Evolutionary conservation across 108 stramenopile species (phyloP).

Genomic region (Cyclotella kingstonii): DNA sequence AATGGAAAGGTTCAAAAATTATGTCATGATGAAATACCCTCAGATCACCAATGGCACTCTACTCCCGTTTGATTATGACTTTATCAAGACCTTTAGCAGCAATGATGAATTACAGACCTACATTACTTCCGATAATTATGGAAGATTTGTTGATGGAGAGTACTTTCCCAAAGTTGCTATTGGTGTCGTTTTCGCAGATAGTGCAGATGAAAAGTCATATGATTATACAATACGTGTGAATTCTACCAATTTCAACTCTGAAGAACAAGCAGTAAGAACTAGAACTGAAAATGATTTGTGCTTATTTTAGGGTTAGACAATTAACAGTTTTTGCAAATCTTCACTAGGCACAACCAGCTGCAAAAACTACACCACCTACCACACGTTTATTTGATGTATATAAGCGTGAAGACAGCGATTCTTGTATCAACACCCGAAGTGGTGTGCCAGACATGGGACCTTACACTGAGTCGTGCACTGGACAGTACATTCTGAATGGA

Average conservation of each 20-base stretch:
- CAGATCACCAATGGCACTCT: slow-evolving; percentile 36
- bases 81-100: slow-evolving; percentile 60
- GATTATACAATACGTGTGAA: slow-evolving; percentile 66
- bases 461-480: slow-evolving; percentile 53
- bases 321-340: no score
- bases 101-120: slow-evolving; percentile 53
- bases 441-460: slow-evolving; percentile 46
- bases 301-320: background rate
- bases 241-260: slow-evolving; percentile 70
- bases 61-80: slow-evolving; percentile 59
- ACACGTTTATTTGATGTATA: slow-evolving; percentile 47
- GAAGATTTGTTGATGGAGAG: slow-evolving; percentile 25
- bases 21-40: slow-evolving; percentile 52
- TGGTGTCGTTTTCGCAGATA: slow-evolving; percentile 58
- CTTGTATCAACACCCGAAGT: slow-evolving; percentile 45
- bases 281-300: background rate
- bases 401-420: slow-evolving; percentile 42
- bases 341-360: slow-evolving; percentile 37
- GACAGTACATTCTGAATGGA: slow-evolving; percentile 77
- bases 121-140: slow-evolving; percentile 52
- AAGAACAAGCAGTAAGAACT: slow-evolving; percentile 41
- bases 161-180: slow-evolving; percentile 59
- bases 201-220: slow-evolving; percentile 45
- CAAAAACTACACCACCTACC: slow-evolving; percentile 59
- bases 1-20: slow-evolving; percentile 53